phyloP scores from a whole-genome alignment of 164 flowering plant species.

The Paratinospora sagittata region DNA sequence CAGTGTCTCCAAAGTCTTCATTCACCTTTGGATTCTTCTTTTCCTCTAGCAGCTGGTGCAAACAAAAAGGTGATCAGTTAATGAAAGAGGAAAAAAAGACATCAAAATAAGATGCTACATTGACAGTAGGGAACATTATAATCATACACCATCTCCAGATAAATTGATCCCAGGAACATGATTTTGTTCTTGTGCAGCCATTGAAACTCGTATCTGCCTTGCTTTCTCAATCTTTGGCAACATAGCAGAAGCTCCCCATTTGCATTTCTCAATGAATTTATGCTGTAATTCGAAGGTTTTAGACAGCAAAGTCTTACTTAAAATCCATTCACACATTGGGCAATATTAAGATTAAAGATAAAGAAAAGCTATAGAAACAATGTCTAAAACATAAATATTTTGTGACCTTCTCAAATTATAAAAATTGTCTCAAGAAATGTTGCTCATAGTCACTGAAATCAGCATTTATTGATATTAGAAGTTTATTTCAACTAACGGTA shows the following conservation, averaged over 20 bases:
- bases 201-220: conserved; percentile 54
- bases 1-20: conserved; percentile 77
- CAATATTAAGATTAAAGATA: neutral
- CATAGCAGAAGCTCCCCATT: conserved; percentile 75
- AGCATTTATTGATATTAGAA: neutral
- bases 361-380: neutral
- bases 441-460: neutral
- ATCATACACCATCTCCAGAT: conserved; percentile 47
- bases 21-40: conserved; percentile 30
- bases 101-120: neutral
- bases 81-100: neutral
- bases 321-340: neutral
- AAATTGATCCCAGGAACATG: conserved; percentile 27
- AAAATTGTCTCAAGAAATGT: neutral
- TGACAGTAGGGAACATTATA: neutral
- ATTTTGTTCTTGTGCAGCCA: conserved; percentile 54
- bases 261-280: conserved; percentile 90
- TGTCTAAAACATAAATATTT: neutral
- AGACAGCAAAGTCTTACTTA: neutral
- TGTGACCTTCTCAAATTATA: neutral
- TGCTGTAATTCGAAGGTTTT: conserved; percentile 40
- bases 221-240: conserved; percentile 83
- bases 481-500: neutral
- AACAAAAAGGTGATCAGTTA: neutral
- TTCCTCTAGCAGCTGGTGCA: conserved; percentile 36